Conservation (phyloP, 176 grass and related monocot species). For the Zea luxurians region DNA sequence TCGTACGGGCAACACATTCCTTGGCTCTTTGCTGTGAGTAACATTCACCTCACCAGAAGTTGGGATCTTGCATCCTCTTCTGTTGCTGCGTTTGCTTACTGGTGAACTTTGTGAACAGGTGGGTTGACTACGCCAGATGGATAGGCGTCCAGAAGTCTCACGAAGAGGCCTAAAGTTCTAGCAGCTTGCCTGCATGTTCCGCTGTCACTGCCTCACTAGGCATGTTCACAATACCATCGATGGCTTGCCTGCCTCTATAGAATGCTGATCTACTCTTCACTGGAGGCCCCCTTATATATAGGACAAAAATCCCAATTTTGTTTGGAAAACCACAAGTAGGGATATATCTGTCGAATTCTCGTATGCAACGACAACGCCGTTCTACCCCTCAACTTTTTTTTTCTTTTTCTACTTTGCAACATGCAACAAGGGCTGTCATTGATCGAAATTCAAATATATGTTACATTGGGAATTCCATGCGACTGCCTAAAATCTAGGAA, state of each 20-base stretch:
- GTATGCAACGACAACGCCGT: not conserved
- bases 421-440: conserved; percentile 14
- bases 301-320: not conserved
- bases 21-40: conserved; percentile 84
- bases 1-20: conserved; percentile 79
- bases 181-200: not conserved
- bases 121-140: conserved; percentile 83
- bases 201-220: not conserved
- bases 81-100: not conserved
- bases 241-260: not conserved
- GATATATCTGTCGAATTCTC: conserved; percentile 31
- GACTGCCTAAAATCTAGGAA: not conserved
- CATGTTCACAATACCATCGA: not conserved
- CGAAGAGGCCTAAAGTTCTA: conserved; percentile 38
- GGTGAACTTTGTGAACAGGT: conserved; percentile 45
- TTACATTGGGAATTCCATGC: not conserved
- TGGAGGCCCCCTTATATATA: not conserved
- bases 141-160: conserved; percentile 61
- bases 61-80: not conserved
- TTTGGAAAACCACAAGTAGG: not conserved
- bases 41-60: not conserved
- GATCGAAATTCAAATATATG: not conserved
- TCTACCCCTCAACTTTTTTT: not conserved
- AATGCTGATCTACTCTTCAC: not conserved
- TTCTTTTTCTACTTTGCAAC: not conserved